Base-by-base conservation (phyloP, 176 grass and related monocot genomes). In the Ampelocalamus luodianensis region DNA sequence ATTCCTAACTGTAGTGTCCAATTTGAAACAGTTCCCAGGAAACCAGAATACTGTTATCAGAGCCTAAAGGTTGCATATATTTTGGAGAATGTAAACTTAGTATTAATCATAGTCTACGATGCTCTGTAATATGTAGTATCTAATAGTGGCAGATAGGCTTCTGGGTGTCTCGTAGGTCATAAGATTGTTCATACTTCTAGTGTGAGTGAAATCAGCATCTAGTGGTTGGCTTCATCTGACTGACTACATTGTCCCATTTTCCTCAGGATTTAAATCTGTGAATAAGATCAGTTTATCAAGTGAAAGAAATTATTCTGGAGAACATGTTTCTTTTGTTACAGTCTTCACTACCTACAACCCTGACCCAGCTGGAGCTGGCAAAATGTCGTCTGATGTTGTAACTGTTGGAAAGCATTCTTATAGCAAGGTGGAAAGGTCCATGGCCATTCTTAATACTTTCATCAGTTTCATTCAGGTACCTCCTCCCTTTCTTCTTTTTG, bases 401-500 rank as follows among this genome's bases (percentile, higher is more conserved):
- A 94, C 77, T 76, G 91, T 99, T 81, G 93, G 90, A 85, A 92
- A 88, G 26, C 86, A 80, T 72, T 86, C 79, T 22, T 96, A 94
- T 73, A 83, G 74, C 76, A 98, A 94, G 87, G 74, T 62, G 22
- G 90, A 89, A 78, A 92, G 86, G 77, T 93, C 89, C 26, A 83
- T 98, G 86, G 91, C 91, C 56, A 89, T 96, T 81, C 88, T 98
- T 12, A 88, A 86, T 55, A 83, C 86, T 67, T 94, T 92, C 80
- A 54, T 89, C 24, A 82, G 85, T 46, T 96, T 99, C 78, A 96
- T 92, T 88, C 90, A 94, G 93, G 96, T 92, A 88, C 38, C 17
- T 88, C 15, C 59, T 78, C 43, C 48, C 61, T 15, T 49, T 61
- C 14, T 53, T 68, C 17, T 71, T 79, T 80, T 76, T 71, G 6